A percentile compares a stretch with the other conserved stretches of the same genome.
Evolutionary conservation across 2,329 filamentous ascomycete species (phyloP).

Genomic region (Trichoderma asperellum): DNA sequence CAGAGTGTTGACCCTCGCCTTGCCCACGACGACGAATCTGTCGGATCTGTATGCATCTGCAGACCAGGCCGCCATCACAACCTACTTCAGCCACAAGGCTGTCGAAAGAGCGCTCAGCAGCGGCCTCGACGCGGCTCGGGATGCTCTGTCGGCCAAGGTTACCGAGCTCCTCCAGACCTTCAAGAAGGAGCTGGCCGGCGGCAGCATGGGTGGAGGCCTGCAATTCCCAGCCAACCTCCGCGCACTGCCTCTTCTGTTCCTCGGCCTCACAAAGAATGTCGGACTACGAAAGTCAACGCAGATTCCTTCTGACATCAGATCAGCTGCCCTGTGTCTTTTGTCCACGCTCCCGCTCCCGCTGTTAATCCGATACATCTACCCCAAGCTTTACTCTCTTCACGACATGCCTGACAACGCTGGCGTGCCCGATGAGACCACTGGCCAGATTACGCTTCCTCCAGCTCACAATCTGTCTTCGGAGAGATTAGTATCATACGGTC

Average conservation of each 20-base stretch:
- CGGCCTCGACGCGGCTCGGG: constrained; percentile 86
- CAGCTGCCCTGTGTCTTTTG: constrained; percentile 88
- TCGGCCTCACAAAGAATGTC: constrained; percentile 95
- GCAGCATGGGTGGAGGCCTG: constrained; percentile 91
- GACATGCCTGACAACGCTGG: constrained; percentile 97
- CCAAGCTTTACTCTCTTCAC: constrained; percentile 81
- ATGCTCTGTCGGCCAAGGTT: constrained; percentile 88
- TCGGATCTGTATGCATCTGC: constrained; percentile 93
- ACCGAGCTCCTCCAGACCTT: constrained; percentile 93
- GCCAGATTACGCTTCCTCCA: constrained; percentile 86
- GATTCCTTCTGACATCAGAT: constrained; percentile 91
- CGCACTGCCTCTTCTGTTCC: constrained; percentile 84
- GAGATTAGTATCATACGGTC: constrained; percentile 81
- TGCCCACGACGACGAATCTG: constrained; percentile 89
- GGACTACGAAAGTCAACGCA: constrained; percentile 90
- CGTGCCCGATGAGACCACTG: constrained; percentile 80
- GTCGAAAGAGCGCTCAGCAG: constrained; percentile 86
- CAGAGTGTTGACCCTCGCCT: constrained; percentile 86
- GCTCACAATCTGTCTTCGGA: constrained; percentile 86
- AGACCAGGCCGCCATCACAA: constrained; percentile 89
- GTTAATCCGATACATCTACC: constrained; percentile 91
- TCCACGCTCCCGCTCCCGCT: constrained; percentile 90
- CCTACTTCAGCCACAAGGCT: constrained; percentile 96
- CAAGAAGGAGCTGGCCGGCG: constrained; percentile 93
- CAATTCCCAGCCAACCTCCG: constrained; percentile 94